Base-by-base conservation (phyloP, 495 filamentous ascomycete genomes). In the Parathielavia hyrcaniae region DNA sequence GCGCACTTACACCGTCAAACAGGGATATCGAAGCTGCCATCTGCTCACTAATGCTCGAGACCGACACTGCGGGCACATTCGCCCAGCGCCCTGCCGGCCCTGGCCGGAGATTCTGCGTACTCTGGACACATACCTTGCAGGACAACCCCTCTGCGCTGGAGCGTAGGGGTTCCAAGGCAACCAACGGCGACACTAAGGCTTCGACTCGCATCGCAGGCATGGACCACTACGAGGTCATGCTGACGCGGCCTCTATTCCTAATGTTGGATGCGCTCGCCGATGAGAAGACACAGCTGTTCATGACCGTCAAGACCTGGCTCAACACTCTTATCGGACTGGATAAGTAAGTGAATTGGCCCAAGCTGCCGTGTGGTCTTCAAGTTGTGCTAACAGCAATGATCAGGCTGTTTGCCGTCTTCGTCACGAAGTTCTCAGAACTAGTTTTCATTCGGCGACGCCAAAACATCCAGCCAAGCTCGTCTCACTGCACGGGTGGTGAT, bases 291-390 rank as follows among this genome's bases (percentile, higher is more conserved):
- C 89, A 91, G 64, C 67, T 87, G 34, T 90, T 83, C 38, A 83
- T 88, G 67, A 86, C 86, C 53, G 83, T 88, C 20, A 83, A 87
- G 59, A 83, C 80, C 41, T 98, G 93, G 93, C 74, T 98, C 9
- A 85, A 87, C 63, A 88, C 81, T 46, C 74, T 95, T 17, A 73
- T 85, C 46, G 81, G 77, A n/a, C 73, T 89, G 61, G 80, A 84
- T 54, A 82, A 79, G 79, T 86, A 73, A 59, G 75, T 50, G 7
- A 14, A 50, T 0, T n/a, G 38, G 53, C 34, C 11, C 26, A 16
- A 14, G 26, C 4, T 50, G 1, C 13, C 26, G 26, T 43, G 0
- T 45, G 22, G n/a, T n/a, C n/a, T n/a, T 20, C 14, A n/a, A n/a
- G n/a, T 5, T n/a, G 53, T 59, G 32, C 35, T 60, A 19, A 55